Conservation (phyloP, 176 grass and related monocot genomes). For the Elaeis guineensis region DNA sequence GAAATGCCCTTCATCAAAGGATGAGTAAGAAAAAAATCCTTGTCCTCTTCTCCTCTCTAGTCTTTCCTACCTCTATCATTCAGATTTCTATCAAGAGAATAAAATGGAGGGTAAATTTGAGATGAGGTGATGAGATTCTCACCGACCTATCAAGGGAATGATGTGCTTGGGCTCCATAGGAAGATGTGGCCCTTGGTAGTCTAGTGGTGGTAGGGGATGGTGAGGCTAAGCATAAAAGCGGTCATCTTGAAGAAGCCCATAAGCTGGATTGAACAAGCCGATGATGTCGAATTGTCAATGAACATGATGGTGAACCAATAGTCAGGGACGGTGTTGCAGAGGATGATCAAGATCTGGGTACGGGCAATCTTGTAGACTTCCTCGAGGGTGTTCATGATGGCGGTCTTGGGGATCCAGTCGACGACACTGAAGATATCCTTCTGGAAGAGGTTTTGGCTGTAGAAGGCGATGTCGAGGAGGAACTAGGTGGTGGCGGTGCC, state of each 20-base stretch:
- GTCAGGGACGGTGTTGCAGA: slow-evolving; percentile 65
- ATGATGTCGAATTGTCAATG: slow-evolving; percentile 45
- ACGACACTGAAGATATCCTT: slow-evolving; percentile 39
- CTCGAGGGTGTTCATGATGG: slow-evolving; percentile 48
- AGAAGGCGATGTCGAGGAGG: too few relatives aligned
- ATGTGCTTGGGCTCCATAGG: too few relatives aligned
- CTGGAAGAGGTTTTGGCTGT: slow-evolving; percentile 44
- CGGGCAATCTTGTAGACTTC: slow-evolving; percentile 48
- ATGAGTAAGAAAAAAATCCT: too few relatives aligned
- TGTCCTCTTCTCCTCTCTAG: too few relatives aligned
- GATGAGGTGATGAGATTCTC: too few relatives aligned
- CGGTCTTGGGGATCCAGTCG: slow-evolving; percentile 28
- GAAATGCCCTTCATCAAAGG: too few relatives aligned
- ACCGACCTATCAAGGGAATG: too few relatives aligned
- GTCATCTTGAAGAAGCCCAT: slow-evolving; percentile 56
- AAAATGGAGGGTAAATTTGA: too few relatives aligned
- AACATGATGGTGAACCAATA: slow-evolving; percentile 77
- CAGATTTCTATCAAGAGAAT: too few relatives aligned
- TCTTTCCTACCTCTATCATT: too few relatives aligned
- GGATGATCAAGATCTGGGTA: slow-evolving; percentile 53
- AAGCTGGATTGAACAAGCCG: slow-evolving; percentile 50
- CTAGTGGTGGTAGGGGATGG: slow-evolving; percentile 56
- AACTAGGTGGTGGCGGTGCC: slow-evolving; percentile 47
- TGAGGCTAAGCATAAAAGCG: slow-evolving; percentile 54
- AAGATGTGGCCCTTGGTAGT: slow-evolving; percentile 29